These are phyloP conservation scores for Setomelanomma holmii DNA, from an alignment of 2,329 filamentous ascomycete species.

Conservation along the genomic window DNA sequence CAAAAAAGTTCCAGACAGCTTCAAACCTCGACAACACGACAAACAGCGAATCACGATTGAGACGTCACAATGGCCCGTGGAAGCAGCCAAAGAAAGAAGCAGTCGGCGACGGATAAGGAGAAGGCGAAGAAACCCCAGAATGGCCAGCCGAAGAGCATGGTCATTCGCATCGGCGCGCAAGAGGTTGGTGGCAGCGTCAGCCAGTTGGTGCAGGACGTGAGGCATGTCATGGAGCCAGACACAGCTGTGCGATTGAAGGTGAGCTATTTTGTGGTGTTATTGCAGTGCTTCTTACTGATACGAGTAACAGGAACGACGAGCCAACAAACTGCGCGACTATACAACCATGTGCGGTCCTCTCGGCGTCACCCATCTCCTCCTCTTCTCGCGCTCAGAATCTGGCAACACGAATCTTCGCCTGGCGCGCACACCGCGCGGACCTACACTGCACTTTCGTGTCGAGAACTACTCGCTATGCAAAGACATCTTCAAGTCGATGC, in stretches of 20 bases:
- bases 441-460: slow-evolving; percentile 91
- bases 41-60: slow-evolving; percentile 7
- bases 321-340: slow-evolving; percentile 90
- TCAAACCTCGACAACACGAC: slow-evolving; percentile 1
- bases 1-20: slow-evolving; percentile 20
- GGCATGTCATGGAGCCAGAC: slow-evolving; percentile 93
- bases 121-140: slow-evolving; percentile 65
- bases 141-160: slow-evolving; percentile 91
- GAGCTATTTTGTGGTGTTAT: too few species aligned
- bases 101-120: slow-evolving; percentile 43
- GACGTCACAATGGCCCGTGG: slow-evolving; percentile 36
- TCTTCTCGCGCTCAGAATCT: slow-evolving; percentile 87
- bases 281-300: too few species aligned
- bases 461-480: slow-evolving; percentile 94
- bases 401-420: slow-evolving; percentile 94
- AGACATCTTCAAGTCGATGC: slow-evolving; percentile 84
- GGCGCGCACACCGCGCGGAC: slow-evolving; percentile 85
- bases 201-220: slow-evolving; percentile 89
- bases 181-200: slow-evolving; percentile 91
- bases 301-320: slow-evolving; percentile 75
- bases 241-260: slow-evolving; percentile 86
- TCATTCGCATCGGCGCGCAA: slow-evolving; percentile 93
- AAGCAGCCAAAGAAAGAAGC: slow-evolving; percentile 42
- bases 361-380: slow-evolving; percentile 88
- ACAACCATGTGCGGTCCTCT: slow-evolving; percentile 94